Evolutionary conservation across 2,329 filamentous ascomycete genomes (phyloP).

Genomic region (Fusarium nygamai): DNA sequence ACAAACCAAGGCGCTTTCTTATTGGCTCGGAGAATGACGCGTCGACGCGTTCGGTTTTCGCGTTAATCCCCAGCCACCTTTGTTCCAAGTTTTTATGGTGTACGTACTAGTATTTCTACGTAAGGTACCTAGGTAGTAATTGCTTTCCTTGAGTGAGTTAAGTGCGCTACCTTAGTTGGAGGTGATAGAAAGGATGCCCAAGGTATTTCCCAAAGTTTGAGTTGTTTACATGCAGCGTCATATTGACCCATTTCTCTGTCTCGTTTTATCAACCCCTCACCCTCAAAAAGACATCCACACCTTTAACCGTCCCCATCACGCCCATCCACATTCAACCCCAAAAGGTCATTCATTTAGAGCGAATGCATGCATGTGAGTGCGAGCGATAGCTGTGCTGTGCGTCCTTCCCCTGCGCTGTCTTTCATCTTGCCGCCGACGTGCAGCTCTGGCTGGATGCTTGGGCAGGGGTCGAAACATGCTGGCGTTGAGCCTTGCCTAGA

Average conservation of each 20-base stretch:
- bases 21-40: slow-evolving; percentile 24
- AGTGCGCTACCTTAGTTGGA: neutral
- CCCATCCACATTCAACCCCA: neutral
- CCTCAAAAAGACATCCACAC: slow-evolving; percentile 2
- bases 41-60: slow-evolving; percentile 25
- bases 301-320: slow-evolving; percentile 1
- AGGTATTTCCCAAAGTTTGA: neutral
- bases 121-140: too few relatives aligned
- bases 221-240: slow-evolving; percentile 34
- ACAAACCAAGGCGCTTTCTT: neutral
- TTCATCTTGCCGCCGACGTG: slow-evolving; percentile 32
- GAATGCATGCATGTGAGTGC: slow-evolving; percentile 27
- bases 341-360: neutral
- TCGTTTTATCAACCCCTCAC: slow-evolving; percentile 24
- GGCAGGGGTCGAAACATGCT: slow-evolving; percentile 32
- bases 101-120: neutral
- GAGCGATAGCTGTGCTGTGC: slow-evolving; percentile 8
- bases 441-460: slow-evolving; percentile 23
- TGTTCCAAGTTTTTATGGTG: neutral
- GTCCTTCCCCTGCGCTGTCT: slow-evolving; percentile 14
- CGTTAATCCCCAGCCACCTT: slow-evolving; percentile 11
- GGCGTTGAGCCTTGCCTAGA: slow-evolving; percentile 14
- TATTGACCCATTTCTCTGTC: slow-evolving; percentile 26
- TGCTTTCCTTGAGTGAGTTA: neutral
- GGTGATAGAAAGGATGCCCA: neutral